Conservation (phyloP, 2,329 filamentous ascomycete genomes). For the Venturia effusa region DNA sequence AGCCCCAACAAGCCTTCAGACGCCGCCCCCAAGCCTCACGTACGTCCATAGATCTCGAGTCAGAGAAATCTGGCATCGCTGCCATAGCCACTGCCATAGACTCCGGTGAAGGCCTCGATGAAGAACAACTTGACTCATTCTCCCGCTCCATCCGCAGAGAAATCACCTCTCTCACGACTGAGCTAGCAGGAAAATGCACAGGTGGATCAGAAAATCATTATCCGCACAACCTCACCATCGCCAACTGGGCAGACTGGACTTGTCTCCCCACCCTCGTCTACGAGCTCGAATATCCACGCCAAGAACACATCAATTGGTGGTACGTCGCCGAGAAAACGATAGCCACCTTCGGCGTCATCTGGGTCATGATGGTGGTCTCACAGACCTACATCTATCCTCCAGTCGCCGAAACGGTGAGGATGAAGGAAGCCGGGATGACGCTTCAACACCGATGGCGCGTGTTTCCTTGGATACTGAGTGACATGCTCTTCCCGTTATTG, state of each 20-base stretch:
- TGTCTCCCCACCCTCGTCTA: constrained; percentile 68
- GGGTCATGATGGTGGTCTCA: constrained; percentile 69
- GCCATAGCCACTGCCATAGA: constrained; percentile 52
- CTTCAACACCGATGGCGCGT: constrained; percentile 50
- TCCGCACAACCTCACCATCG: constrained; percentile 55
- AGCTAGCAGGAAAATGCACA: constrained; percentile 53
- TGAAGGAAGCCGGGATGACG: constrained; percentile 56
- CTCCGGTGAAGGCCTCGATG: constrained; percentile 47
- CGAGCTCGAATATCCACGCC: constrained; percentile 67
- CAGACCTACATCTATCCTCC: constrained; percentile 70
- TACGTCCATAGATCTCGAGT: constrained; percentile 32
- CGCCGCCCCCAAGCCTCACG: constrained; percentile 26
- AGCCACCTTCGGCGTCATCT: constrained; percentile 61
- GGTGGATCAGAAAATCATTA: constrained; percentile 40
- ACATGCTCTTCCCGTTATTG: constrained; percentile 68
- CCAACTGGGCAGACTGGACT: constrained; percentile 62
- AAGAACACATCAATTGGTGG: constrained; percentile 57
- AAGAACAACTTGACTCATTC: constrained; percentile 53
- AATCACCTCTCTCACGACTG: constrained; percentile 51
- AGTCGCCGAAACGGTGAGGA: constrained; percentile 53
- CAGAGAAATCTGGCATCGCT: constrained; percentile 46
- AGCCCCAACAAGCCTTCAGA: constrained; percentile 12
- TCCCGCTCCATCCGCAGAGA: constrained; percentile 56
- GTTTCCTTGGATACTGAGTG: constrained; percentile 65
- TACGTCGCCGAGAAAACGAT: constrained; percentile 63